Evolutionary conservation across 352 stramenopile genomes (phyloP).

Genomic region (Pythium apleroticum): DNA sequence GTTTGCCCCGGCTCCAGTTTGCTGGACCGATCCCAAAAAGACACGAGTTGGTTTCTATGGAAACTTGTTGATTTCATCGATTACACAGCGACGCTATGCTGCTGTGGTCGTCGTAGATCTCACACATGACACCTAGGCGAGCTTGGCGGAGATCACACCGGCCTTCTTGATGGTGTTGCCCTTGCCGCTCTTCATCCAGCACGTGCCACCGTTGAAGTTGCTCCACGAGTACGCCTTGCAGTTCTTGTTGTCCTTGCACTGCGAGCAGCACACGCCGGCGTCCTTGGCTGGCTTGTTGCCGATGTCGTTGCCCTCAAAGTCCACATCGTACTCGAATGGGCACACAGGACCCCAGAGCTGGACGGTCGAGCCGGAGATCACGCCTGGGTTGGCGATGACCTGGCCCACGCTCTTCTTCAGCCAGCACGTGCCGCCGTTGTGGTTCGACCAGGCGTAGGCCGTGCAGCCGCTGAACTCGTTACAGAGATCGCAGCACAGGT

Average conservation of each 20-base stretch:
- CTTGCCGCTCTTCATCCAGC: slow-evolving; percentile 50
- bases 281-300: background rate
- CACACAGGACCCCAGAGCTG: no score
- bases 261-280: background rate
- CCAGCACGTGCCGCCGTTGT: slow-evolving; percentile 31
- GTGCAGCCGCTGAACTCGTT: slow-evolving; percentile 45
- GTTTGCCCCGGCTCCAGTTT: no score
- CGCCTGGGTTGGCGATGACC: no score
- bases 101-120: no score
- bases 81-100: no score
- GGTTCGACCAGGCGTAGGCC: slow-evolving; percentile 37
- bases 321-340: background rate
- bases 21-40: no score
- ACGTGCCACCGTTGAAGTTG: slow-evolving; percentile 48
- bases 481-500: slow-evolving; percentile 37
- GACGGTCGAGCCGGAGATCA: background rate
- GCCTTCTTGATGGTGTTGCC: background rate
- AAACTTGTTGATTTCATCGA: no score
- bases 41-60: no score
- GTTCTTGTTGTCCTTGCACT: background rate
- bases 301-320: background rate
- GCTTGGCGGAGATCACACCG: slow-evolving; percentile 2
- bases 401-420: slow-evolving; percentile 24
- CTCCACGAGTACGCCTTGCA: slow-evolving; percentile 36
- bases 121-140: background rate